These are phyloP conservation scores for Starmerella ratchasimensis DNA, from an alignment of 805 yeast genomes.

Conservation along the genomic window DNA sequence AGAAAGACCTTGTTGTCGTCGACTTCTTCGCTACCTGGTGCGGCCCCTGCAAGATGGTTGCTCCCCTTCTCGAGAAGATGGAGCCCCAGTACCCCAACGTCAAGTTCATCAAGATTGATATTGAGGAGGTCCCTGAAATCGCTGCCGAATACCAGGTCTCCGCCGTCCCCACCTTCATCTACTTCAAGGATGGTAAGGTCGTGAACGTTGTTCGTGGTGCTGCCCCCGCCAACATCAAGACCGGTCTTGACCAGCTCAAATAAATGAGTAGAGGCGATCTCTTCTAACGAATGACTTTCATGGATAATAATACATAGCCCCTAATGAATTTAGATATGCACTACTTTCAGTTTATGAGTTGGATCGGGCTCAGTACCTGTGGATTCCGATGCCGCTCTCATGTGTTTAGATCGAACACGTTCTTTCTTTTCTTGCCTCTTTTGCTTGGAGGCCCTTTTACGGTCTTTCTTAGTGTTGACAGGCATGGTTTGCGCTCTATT, in stretches of 20 bases:
- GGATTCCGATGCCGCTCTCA: not conserved
- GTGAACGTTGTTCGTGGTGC: conserved; percentile 80
- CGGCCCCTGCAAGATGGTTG: conserved; percentile 96
- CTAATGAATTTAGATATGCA: not conserved
- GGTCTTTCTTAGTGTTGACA: not conserved
- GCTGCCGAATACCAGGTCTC: conserved; percentile 57
- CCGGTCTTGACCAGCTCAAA: conserved; percentile 49
- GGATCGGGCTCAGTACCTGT: not conserved
- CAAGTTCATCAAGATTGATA: conserved; percentile 80
- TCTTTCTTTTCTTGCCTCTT: conserved; percentile 7
- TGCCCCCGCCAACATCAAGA: conserved; percentile 42
- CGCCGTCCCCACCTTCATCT: conserved; percentile 56
- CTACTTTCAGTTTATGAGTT: not conserved
- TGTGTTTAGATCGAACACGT: conserved; percentile 4
- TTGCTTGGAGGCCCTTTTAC: conserved; percentile 6
- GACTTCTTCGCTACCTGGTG: conserved; percentile 98
- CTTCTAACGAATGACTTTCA: not conserved
- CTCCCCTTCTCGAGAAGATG: conserved; percentile 72
- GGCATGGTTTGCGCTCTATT: too few relatives aligned
- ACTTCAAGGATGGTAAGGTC: conserved; percentile 71
- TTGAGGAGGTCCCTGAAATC: conserved; percentile 62
- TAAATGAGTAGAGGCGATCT: too few relatives aligned
- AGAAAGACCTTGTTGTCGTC: conserved; percentile 68
- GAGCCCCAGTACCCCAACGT: conserved; percentile 43
- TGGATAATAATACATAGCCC: not conserved